Evolutionary conservation across 2,329 filamentous ascomycete species (phyloP), one percentile per base, ranked within the genome.

Genomic region (Fusarium virguliforme): DNA sequence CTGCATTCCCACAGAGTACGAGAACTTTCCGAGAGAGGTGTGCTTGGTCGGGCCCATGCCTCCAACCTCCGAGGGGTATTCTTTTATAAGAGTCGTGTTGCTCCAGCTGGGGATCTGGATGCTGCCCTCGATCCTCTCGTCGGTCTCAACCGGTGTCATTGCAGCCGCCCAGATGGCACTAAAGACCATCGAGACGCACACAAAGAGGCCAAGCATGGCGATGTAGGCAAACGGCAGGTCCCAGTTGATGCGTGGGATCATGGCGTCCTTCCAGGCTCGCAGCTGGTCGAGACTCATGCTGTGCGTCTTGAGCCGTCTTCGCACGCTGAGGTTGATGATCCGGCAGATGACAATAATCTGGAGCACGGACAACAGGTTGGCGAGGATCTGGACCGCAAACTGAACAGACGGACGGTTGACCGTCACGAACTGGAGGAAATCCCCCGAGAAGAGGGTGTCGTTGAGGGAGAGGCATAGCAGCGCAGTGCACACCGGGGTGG

Each of bases 1-100:
- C n/a, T 76, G 71, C 53, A 72, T 61, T 1, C 71, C 75, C 22
- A 74, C 71, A 3, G 72, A 73, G 69, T 78, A 78, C 2, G 75
- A 67, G 34, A 78, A 78, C 22, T 66, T 60, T 0, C 76, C 76
- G 12, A 70, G 26, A 3, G 50, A 53, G 8, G 61, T 75, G 22
- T 72, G 64, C 8, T 62, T 57, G 3, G 64, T 70, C 5, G 74
- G 72, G 1, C 69, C 74, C 3, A 48, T 40, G 3, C 30, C 24
- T 7, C 60, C 63, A 34, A 72, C 66, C 48, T 75, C 64, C 4
- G 74, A 76, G 3, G 74, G 67, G n/a, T 76, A 76, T 46, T 76
- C 74, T 58, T 46, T 71, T 22, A 76, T 65, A 9, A 70, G 37
- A 1, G 55, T 71, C 6, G 48, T 65, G 35, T 76, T 76, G 5